Evolutionary conservation across 495 filamentous ascomycete species (phyloP).

Genomic region (Penicillium desertorum): DNA sequence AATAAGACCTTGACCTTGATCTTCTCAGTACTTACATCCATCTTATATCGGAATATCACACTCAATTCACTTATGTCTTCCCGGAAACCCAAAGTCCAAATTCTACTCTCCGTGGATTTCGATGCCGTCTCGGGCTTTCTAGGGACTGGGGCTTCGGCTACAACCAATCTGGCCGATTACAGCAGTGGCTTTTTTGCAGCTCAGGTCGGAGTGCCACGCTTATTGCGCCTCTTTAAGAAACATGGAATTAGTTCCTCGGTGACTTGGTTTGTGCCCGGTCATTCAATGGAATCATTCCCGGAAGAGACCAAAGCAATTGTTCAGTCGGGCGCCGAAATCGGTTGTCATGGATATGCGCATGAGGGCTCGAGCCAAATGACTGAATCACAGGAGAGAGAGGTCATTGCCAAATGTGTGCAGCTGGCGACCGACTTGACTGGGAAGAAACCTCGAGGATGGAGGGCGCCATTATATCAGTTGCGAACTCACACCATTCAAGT

Average conservation of each 20-base stretch:
- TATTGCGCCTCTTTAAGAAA: conserved; percentile 58
- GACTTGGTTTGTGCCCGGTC: conserved; percentile 66
- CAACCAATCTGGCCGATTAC: conserved; percentile 59
- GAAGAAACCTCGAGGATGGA: conserved; percentile 54
- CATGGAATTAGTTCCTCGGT: conserved; percentile 50
- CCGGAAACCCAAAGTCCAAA: conserved; percentile 1
- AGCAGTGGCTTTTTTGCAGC: conserved; percentile 59
- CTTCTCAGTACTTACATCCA: background rate
- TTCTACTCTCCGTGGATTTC: conserved; percentile 14
- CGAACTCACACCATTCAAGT: conserved; percentile 54
- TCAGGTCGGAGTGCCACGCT: conserved; percentile 57
- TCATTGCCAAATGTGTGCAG: conserved; percentile 54
- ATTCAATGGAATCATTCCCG: conserved; percentile 62
- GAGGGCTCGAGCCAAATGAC: conserved; percentile 58
- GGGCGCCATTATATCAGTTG: conserved; percentile 59
- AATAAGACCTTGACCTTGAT: background rate
- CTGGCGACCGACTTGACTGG: conserved; percentile 50
- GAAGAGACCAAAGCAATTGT: conserved; percentile 53
- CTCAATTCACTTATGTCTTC: background rate
- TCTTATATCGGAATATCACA: background rate
- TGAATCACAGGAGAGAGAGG: conserved; percentile 56
- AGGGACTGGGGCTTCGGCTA: conserved; percentile 19
- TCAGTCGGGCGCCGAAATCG: conserved; percentile 58
- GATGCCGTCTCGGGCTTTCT: conserved; percentile 7
- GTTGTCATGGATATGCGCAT: conserved; percentile 61